Evolutionary conservation across 805 yeast species (phyloP).

Genomic region (Candida boleticola): DNA sequence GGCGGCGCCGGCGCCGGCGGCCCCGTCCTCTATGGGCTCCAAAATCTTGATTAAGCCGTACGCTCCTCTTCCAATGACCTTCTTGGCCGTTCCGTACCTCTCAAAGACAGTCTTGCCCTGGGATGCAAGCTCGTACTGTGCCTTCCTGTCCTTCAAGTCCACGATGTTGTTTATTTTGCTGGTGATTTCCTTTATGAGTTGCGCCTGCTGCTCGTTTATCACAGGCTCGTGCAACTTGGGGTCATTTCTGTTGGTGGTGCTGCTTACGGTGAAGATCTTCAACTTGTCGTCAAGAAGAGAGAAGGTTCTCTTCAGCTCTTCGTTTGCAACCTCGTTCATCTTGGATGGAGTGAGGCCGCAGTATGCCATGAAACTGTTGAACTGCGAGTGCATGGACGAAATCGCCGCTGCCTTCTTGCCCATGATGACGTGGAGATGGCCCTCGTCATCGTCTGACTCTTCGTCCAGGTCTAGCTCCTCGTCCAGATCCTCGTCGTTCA

Average conservation of each 20-base stretch:
- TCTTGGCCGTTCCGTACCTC: constrained; percentile 33
- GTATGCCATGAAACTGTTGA: constrained; percentile 32
- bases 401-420: constrained; percentile 10
- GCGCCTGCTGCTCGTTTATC: constrained; percentile 27
- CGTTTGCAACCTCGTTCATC: constrained; percentile 24
- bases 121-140: constrained; percentile 10
- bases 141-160: constrained; percentile 7
- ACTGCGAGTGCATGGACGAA: constrained; percentile 15
- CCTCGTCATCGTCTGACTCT: constrained; percentile 7
- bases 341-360: constrained; percentile 25
- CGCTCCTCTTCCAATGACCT: constrained; percentile 37
- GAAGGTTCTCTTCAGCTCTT: constrained; percentile 32
- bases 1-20: too few relatives aligned
- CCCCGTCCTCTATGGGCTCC: constrained; percentile 14
- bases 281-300: constrained; percentile 22
- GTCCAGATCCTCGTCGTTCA: constrained; percentile 9
- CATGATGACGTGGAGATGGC: constrained; percentile 26
- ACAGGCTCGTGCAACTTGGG: constrained; percentile 21
- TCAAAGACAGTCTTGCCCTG: constrained; percentile 25
- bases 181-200: constrained; percentile 21
- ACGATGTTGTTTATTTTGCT: constrained; percentile 15
- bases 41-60: constrained; percentile 37
- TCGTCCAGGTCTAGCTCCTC: constrained; percentile 3
- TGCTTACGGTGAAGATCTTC: constrained; percentile 24
- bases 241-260: constrained; percentile 16